Evolutionary conservation across 2,329 filamentous ascomycete genomes (phyloP).

Genomic region (Diaporthe australafricana): DNA sequence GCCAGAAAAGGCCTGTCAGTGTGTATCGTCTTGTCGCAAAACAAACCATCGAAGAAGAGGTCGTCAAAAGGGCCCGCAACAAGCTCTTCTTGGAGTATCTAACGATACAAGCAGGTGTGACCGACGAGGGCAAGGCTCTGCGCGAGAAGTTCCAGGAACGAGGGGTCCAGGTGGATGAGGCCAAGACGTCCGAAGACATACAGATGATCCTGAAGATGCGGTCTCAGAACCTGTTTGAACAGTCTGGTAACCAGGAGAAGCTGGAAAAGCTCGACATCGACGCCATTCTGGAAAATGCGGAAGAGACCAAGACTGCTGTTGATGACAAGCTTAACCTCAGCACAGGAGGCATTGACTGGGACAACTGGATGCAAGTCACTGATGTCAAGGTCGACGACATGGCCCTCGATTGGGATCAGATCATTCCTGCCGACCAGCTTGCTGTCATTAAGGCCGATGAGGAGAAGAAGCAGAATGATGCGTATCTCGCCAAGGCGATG

Average conservation of each 20-base stretch:
- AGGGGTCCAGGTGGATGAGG: conserved; percentile 79
- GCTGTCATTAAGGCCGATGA: conserved; percentile 91
- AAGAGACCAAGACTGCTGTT: conserved; percentile 96
- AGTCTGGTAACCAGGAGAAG: conserved; percentile 95
- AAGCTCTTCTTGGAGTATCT: conserved; percentile 98
- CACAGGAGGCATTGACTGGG: conserved; percentile 85
- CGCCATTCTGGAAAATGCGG: conserved; percentile 94
- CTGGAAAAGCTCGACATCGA: conserved; percentile 98
- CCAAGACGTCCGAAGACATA: conserved; percentile 92
- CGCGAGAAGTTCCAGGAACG: conserved; percentile 83
- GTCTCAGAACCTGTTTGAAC: conserved; percentile 99
- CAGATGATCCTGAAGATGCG: conserved; percentile 96
- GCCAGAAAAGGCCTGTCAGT: conserved; percentile 94
- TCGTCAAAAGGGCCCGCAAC: conserved; percentile 94
- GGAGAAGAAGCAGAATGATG: conserved; percentile 83
- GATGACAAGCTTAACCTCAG: conserved; percentile 92
- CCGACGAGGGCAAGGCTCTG: conserved; percentile 89
- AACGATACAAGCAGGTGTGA: conserved; percentile 96
- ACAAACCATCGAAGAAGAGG: conserved; percentile 98
- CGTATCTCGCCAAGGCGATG: conserved; percentile 83
- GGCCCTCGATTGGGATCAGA: conserved; percentile 93
- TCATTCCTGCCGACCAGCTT: conserved; percentile 93
- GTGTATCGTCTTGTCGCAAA: conserved; percentile 97
- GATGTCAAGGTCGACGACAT: conserved; percentile 93
- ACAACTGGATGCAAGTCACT: conserved; percentile 97